These are phyloP conservation scores for Ilex aquifolium DNA, from an alignment of 257 asterid genomes.

Conservation along the genomic window DNA sequence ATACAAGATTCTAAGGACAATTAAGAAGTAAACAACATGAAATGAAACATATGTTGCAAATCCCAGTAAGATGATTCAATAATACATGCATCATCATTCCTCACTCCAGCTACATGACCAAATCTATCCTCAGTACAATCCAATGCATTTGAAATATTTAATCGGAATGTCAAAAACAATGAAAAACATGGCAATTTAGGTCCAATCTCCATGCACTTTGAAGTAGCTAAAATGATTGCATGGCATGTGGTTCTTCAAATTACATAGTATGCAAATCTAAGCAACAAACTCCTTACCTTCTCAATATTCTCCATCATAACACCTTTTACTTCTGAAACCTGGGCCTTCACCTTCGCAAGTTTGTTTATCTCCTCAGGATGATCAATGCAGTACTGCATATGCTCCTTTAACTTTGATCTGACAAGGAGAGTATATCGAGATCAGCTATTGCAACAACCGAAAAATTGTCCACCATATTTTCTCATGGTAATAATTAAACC, in stretches of 20 bases:
- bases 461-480: neutral
- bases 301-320: slow-evolving; percentile 88
- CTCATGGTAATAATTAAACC: neutral
- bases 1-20: too few relatives aligned
- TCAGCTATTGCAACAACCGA: neutral
- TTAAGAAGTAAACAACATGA: too few relatives aligned
- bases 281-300: slow-evolving; percentile 38
- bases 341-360: slow-evolving; percentile 71
- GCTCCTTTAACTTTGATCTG: slow-evolving; percentile 75
- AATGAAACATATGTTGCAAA: too few relatives aligned
- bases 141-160: too few relatives aligned
- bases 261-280: neutral
- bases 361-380: slow-evolving; percentile 86
- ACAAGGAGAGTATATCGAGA: neutral
- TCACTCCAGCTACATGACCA: too few relatives aligned
- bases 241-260: neutral
- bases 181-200: too few relatives aligned
- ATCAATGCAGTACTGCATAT: slow-evolving; percentile 61
- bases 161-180: too few relatives aligned
- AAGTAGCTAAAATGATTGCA: neutral
- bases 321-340: slow-evolving; percentile 86
- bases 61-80: too few relatives aligned
- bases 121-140: too few relatives aligned
- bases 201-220: too few relatives aligned
- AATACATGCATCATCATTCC: too few relatives aligned